phyloP scores from a whole-genome alignment of 2,329 filamentous ascomycete species.

The Clonostachys rosea region DNA sequence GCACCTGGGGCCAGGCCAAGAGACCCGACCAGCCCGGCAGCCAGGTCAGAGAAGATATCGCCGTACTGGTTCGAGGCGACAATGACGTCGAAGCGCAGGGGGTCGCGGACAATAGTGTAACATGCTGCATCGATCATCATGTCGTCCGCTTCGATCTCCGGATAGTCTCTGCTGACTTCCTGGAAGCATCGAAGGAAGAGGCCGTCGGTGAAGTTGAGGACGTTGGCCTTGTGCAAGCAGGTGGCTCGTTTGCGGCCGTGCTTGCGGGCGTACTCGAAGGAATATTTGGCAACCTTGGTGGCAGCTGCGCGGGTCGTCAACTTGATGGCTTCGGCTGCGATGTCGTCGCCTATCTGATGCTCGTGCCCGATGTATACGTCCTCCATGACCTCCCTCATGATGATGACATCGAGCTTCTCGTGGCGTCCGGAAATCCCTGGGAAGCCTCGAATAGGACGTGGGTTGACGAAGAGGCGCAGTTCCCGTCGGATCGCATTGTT shows the following conservation, averaged over 20 bases:
- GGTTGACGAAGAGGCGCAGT: background rate
- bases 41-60: slow-evolving; percentile 39
- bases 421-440: background rate
- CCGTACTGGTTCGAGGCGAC: slow-evolving; percentile 43
- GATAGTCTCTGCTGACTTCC: background rate
- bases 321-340: background rate
- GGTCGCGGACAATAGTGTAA: background rate
- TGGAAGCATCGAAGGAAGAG: background rate
- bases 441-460: background rate
- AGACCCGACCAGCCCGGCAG: slow-evolving; percentile 38
- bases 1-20: slow-evolving; percentile 39
- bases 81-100: slow-evolving; percentile 26
- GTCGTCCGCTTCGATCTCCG: background rate
- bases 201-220: background rate
- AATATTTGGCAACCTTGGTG: background rate
- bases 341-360: background rate
- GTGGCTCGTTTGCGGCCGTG: background rate
- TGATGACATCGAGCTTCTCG: background rate
- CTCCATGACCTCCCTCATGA: slow-evolving; percentile 1
- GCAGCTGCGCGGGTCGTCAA: background rate
- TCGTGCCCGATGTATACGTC: background rate
- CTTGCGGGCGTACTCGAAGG: background rate
- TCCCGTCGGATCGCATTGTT: slow-evolving; percentile 1
- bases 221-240: slow-evolving; percentile 1
- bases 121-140: slow-evolving; percentile 1